Percentiles rank a stretch among this genome's conserved stretches.
Conservation (phyloP, 1,139 yeast species). For the Saccharomyces pastorianus region DNA sequence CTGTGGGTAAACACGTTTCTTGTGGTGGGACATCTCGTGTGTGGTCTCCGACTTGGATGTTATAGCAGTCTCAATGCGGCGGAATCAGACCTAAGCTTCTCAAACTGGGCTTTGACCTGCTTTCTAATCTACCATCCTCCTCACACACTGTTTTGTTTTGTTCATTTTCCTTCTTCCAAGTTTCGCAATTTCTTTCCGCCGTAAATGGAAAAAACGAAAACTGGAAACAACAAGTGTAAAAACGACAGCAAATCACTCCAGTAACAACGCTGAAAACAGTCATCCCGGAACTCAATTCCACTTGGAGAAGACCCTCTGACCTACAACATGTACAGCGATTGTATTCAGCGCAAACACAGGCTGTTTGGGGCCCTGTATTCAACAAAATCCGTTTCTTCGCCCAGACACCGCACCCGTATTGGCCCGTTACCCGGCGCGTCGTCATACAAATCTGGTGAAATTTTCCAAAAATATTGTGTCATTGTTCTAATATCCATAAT, state of each 20-base stretch:
- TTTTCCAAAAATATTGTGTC: neutral
- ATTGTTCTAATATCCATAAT: neutral
- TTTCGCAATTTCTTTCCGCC: neutral
- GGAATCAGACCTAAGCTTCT: neutral
- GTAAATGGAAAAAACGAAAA: neutral
- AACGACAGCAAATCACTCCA: neutral
- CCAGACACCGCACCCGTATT: neutral
- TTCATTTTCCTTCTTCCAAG: neutral
- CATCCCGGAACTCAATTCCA: neutral
- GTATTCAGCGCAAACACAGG: neutral
- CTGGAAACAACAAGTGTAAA: neutral
- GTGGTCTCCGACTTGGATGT: neutral
- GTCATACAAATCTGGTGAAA: neutral
- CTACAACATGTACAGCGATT: neutral
- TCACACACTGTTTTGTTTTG: neutral
- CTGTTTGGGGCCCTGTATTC: neutral
- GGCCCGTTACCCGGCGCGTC: neutral
- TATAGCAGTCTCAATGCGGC: neutral
- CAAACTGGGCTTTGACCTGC: neutral
- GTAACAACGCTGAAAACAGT: neutral
- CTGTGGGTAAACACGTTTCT: slow-evolving; percentile 36
- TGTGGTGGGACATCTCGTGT: slow-evolving; percentile 29
- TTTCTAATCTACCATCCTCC: neutral
- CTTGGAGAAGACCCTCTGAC: neutral
- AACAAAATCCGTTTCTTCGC: neutral